Evolutionary conservation across 2,329 filamentous ascomycete species (phyloP).

Genomic region (Talaromyces pinophilus): DNA sequence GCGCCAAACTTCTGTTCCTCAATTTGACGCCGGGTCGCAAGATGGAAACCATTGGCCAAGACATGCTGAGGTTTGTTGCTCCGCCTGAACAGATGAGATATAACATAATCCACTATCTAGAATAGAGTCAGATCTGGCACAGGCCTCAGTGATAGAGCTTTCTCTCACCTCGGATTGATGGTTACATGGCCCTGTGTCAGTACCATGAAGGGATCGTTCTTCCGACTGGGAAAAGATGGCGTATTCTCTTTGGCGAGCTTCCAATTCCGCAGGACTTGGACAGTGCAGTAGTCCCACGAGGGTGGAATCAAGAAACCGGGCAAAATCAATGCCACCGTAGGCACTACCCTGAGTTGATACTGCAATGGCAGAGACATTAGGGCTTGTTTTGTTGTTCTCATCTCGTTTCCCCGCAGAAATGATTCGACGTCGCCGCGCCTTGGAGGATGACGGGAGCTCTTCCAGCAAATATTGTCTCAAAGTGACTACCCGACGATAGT

Average conservation of each 20-base stretch:
- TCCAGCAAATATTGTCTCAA: conserved; percentile 70
- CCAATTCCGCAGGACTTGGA: conserved; percentile 33
- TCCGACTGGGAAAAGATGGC: conserved; percentile 65
- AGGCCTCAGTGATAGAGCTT: conserved; percentile 39
- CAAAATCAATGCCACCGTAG: conserved; percentile 40
- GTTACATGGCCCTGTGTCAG: conserved; percentile 46
- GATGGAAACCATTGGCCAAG: conserved; percentile 80
- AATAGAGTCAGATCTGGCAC: not conserved
- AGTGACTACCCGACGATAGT: conserved; percentile 66
- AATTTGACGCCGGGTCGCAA: conserved; percentile 37
- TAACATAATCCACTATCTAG: conserved; percentile 70
- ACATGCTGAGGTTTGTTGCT: conserved; percentile 67
- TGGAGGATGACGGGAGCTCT: conserved; percentile 67
- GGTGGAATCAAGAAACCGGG: conserved; percentile 66
- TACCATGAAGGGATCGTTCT: conserved; percentile 38
- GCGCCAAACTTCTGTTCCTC: conserved; percentile 35
- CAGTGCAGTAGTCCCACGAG: conserved; percentile 60
- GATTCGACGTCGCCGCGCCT: conserved; percentile 50
- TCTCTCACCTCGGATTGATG: conserved; percentile 58
- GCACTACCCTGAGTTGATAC: not conserved
- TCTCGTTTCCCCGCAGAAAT: conserved; percentile 33
- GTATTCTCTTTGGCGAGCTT: conserved; percentile 57
- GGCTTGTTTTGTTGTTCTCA: not conserved
- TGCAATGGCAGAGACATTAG: not conserved
- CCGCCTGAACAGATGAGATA: conserved; percentile 70